Evolutionary conservation across 495 filamentous ascomycete species (phyloP), one percentile per base, ranked within the genome.

Genomic region (Lichenothelia convexa): DNA sequence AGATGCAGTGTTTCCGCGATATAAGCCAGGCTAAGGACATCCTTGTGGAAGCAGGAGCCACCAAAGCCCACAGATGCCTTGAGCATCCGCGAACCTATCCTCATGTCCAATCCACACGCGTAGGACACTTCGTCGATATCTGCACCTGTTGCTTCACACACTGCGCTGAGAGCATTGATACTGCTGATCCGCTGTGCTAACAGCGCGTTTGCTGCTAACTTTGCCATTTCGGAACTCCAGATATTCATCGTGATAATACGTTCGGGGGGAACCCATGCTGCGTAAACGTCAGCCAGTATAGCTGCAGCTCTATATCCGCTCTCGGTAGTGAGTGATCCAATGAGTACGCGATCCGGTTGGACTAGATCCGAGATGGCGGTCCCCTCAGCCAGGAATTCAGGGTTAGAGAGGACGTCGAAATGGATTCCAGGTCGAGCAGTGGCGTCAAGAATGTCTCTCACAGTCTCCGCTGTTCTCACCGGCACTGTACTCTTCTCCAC

Each of bases 401-500:
- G 82, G 49, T 86, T 91, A 8, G 79, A 84, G 3, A 91, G 65
- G 18, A 91, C 66, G 41, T 87, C 76, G 42, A 87, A 84, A 3
- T 53, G 59, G 12, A 73, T 58, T 2, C 65, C 67, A 0, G 78
- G 76, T 3, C 67, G 67, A 18, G 31, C 41, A 39, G 84, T 78
- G 11, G 78, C 77, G 26, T 69, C 78, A 34, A 87, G 69, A 6
- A 73, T 80, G 34, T 75, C 66, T 33, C 69, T 64, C 16, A 91
- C 67, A 20, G 71, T 63, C 24, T 81, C 63, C 0, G 81, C 75
- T 4, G 82, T 91, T 15, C 76, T 63, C 45, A 76, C 82, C 4
- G 82, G 82, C 19, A 91, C 82, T 0, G 82, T 91, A 30, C 70
- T 76, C 56, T 87, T 87, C 58, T 87, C 82, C 1, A 87, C 81